These are phyloP conservation scores for Colletotrichum melonis DNA, from an alignment of 2,329 filamentous ascomycete species.

Conservation along the genomic window DNA sequence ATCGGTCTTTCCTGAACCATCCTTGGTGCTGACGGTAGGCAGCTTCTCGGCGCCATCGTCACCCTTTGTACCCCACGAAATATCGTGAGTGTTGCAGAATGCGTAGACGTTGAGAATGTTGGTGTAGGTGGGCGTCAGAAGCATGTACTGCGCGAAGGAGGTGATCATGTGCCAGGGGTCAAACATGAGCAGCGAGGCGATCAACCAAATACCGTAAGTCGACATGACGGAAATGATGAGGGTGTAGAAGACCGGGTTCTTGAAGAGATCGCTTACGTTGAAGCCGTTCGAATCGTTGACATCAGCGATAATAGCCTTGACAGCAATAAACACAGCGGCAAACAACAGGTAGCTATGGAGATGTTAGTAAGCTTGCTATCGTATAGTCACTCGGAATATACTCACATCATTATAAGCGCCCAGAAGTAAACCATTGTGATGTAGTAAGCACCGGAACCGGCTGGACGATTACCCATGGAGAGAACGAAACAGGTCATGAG, in stretches of 20 bases:
- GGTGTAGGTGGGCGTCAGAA: slow-evolving; percentile 95
- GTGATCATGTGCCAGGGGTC: slow-evolving; percentile 99
- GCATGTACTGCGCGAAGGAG: slow-evolving; percentile 92
- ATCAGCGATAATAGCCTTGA: slow-evolving; percentile 83
- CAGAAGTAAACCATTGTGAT: slow-evolving; percentile 99
- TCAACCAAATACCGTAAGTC: slow-evolving; percentile 92
- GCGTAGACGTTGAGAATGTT: slow-evolving; percentile 99
- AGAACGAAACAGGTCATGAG: slow-evolving; percentile 95
- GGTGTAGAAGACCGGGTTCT: slow-evolving; percentile 90
- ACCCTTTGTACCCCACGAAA: slow-evolving; percentile 98
- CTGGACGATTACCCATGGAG: slow-evolving; percentile 91
- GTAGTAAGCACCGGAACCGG: slow-evolving; percentile 93
- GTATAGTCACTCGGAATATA: slow-evolving; percentile 34
- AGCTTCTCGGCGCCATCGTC: slow-evolving; percentile 96
- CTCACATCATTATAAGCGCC: slow-evolving; percentile 92
- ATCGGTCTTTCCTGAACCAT: slow-evolving; percentile 91
- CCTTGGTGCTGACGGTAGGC: slow-evolving; percentile 88
- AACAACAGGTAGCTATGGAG: slow-evolving; percentile 83
- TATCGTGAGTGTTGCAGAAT: slow-evolving; percentile 98
- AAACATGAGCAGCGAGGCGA: slow-evolving; percentile 93
- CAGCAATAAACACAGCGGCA: slow-evolving; percentile 93
- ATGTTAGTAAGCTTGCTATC: slow-evolving; percentile 38
- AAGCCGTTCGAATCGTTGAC: slow-evolving; percentile 72
- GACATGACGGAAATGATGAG: slow-evolving; percentile 92
- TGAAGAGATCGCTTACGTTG: slow-evolving; percentile 78